Percentiles rank a stretch among this genome's conserved stretches.
These are phyloP conservation scores for Phytopythium boreale DNA, from an alignment of 352 stramenopile species.

Conservation along the genomic window DNA sequence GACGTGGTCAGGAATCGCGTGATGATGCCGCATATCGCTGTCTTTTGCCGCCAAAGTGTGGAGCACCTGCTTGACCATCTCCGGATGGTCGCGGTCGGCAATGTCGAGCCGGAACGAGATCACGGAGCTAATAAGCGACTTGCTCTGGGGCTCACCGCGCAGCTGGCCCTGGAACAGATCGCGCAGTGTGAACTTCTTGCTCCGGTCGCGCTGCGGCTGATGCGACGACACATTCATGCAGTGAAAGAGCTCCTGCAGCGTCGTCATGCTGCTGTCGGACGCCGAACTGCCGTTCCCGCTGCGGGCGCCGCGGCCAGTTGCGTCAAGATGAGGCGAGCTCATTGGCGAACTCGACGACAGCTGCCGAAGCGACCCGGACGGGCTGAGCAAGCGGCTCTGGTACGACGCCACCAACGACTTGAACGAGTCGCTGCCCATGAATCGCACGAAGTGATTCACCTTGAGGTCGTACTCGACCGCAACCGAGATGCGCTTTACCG, in stretches of 20 bases:
- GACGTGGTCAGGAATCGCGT: constrained; percentile 79
- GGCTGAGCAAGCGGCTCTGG: constrained; percentile 70
- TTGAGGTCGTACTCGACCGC: constrained; percentile 77
- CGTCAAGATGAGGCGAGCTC: constrained; percentile 6
- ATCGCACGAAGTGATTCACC: constrained; percentile 86
- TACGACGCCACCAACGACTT: constrained; percentile 74
- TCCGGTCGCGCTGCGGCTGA: constrained; percentile 68
- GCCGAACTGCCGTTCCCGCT: constrained; percentile 29
- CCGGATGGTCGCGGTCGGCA: constrained; percentile 48
- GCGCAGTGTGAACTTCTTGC: constrained; percentile 63
- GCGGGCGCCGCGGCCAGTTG: background rate
- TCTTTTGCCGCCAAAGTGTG: constrained; percentile 65
- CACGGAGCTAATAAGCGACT: constrained; percentile 69
- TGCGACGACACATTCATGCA: constrained; percentile 87
- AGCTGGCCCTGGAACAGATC: constrained; percentile 66
- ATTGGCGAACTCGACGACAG: constrained; percentile 9
- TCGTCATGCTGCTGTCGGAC: constrained; percentile 80
- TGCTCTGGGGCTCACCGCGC: constrained; percentile 52
- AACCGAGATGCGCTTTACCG: constrained; percentile 45
- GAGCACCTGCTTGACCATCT: constrained; percentile 67
- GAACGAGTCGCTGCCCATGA: constrained; percentile 82
- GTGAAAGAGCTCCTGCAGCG: constrained; percentile 83
- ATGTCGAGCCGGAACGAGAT: constrained; percentile 64
- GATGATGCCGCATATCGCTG: constrained; percentile 66
- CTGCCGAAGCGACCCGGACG: constrained; percentile 32